Evolutionary conservation across 83 land plant species (phyloP), one percentile per base, ranked within the genome.

Genomic region (Picea abies): DNA sequence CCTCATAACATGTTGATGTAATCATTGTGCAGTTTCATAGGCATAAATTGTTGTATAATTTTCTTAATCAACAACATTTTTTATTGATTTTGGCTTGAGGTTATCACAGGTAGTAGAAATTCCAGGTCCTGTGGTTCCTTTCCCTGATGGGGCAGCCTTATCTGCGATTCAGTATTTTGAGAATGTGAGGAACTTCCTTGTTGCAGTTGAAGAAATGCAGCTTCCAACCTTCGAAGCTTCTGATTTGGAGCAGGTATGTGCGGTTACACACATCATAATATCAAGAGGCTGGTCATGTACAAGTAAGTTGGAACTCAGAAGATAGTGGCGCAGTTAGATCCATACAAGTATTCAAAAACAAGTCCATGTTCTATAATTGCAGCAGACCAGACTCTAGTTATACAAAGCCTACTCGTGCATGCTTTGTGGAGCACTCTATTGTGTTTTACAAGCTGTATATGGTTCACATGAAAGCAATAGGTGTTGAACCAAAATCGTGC

Each of bases 61-160:
- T 70, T 37, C 39, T 17, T 37, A 52, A 17, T 52, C 60, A 12
- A n/a, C 58, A 22, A 2, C n/a, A 47, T 15, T 75, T 22, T 10
- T 52, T 10, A 47, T 22, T 75, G 56, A 44, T 41, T 75, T 58
- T 77, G 29, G 62, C 35, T 77, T 77, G 63, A 16, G 3, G 39
- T 73, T 73, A 19, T 73, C 22, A 8, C 69, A 91, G 93, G 90
- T 91, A 61, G 91, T 91, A 63, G 93, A 89, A 60, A 87, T 56
- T 85, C 91, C 89, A 39, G 66, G 73, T 7, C 25, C 83, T 25
- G 14, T 82, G 23, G 88, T 87, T 16, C 89, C 83, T 35, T 37
- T 52, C 16, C 49, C 69, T 3, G 88, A 83, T 37, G 85, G 88
- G 22, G 85, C 85, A 65, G 83, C 84, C 14, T 81, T 71, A 47